These are phyloP conservation scores for Mucor indicus DNA, from an alignment of 371 early-diverging fungal genomes.

Conservation along the genomic window DNA sequence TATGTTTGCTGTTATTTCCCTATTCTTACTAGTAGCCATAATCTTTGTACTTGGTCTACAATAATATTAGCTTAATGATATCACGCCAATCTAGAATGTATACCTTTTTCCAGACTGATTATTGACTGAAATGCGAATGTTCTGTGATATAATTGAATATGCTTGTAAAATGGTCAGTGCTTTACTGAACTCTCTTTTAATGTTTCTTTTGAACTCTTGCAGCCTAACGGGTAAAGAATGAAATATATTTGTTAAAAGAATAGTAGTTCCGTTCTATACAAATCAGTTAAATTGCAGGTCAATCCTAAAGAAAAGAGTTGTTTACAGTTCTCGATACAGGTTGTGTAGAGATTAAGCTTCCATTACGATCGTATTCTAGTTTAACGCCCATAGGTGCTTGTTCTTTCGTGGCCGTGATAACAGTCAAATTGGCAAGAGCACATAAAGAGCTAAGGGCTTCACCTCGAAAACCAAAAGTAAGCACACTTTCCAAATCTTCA, in stretches of 20 bases:
- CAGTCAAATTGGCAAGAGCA: constrained; percentile 55
- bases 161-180: constrained; percentile 82
- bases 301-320: not conserved
- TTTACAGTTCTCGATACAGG: constrained; percentile 53
- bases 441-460: constrained; percentile 83
- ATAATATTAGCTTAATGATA: not conserved
- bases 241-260: constrained; percentile 78
- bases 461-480: constrained; percentile 84
- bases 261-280: constrained; percentile 77
- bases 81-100: not conserved
- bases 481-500: constrained; percentile 63
- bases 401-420: constrained; percentile 67
- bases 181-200: constrained; percentile 76
- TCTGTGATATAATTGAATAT: constrained; percentile 74
- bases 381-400: constrained; percentile 65
- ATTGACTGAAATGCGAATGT: constrained; percentile 64
- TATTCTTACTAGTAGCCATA: constrained; percentile 62
- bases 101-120: constrained; percentile 69
- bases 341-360: constrained; percentile 40
- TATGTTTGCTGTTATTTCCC: constrained; percentile 64
- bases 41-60: constrained; percentile 14
- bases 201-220: constrained; percentile 80
- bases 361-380: constrained; percentile 68
- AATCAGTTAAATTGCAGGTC: not conserved
- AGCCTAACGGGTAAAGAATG: constrained; percentile 87